Base-by-base conservation (phyloP, 2,329 filamentous ascomycete species). In the Lachnellula arida region DNA sequence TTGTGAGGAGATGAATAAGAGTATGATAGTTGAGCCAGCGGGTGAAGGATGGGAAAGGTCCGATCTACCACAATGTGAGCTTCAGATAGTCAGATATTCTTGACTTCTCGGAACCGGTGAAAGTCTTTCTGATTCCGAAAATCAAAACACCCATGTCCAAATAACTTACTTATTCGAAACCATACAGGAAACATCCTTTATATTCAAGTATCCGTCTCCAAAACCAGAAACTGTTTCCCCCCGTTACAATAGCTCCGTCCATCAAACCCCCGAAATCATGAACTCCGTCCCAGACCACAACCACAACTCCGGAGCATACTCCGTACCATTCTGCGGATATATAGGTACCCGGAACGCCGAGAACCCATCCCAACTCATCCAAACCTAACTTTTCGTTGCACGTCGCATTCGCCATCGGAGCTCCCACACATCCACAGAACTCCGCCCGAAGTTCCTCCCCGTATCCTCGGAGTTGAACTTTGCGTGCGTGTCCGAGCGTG, bases 1-100 rank as follows among this genome's bases (percentile, higher is more conserved):
- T 11, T 54, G 44, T 35, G n/a, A 9, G 44, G 37, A 32, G 22
- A 9, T 32, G 47, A 39, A 32, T 32, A 32, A 12, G 28, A 12
- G 28, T 28, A 28, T 28, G 28, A 32, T 32, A 32, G 28, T 32
- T 11, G 28, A 4, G 12, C 46, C 12, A 12, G 12, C 39, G 28
- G 50, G 23, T 39, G 25, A 49, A 25, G 52, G 52, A 9, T 54
- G 52, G 39, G 15, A 55, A 43, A 19, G 53, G 53, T 5, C 53
- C 35, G 8, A 14, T 51, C 14, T 51, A 43, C 17, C 49, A 51
- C 17, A 6, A 43, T n/a, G 39, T 51, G 19, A 51, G 19, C 7
- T 39, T 51, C 4, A 28, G 35, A 28, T 43, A 35, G 48, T 51
- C 4, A 40, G 35, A 28, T 43, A 35, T 43, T 15, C n/a, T 28